Percentiles rank a stretch among this genome's conserved stretches.
Conservation (phyloP, 1,139 yeast species). For the Candida tetrigidarum region DNA sequence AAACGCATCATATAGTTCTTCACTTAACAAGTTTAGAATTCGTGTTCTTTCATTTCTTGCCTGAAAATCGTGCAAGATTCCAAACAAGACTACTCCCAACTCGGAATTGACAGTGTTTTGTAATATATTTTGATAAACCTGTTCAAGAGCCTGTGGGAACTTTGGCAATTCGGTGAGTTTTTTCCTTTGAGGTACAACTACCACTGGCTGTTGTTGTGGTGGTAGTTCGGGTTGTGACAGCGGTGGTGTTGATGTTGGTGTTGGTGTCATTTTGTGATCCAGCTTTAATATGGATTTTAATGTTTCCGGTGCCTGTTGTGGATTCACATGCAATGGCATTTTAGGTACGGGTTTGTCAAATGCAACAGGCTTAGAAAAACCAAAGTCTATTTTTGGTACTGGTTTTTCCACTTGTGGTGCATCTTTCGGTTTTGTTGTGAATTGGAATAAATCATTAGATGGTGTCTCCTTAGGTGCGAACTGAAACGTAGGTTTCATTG, state of each 20-base stretch:
- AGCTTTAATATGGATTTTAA: background rate
- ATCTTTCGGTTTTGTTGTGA: background rate
- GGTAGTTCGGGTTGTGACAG: no score
- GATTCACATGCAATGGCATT: background rate
- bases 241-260: constrained; percentile 1
- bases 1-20: constrained; percentile 61
- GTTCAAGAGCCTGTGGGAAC: constrained; percentile 24
- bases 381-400: constrained; percentile 10
- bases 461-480: constrained; percentile 4
- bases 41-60: constrained; percentile 27
- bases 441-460: background rate
- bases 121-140: constrained; percentile 34
- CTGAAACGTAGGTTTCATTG: constrained; percentile 5
- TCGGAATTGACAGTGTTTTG: constrained; percentile 35
- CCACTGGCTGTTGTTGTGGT: background rate
- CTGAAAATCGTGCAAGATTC: constrained; percentile 26
- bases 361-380: constrained; percentile 9
- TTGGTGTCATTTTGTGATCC: constrained; percentile 4
- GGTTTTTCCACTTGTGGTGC: background rate
- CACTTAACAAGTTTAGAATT: constrained; percentile 42
- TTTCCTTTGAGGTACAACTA: constrained; percentile 8
- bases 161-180: constrained; percentile 22
- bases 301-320: constrained; percentile 1
- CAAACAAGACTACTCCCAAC: constrained; percentile 27
- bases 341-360: constrained; percentile 1